phyloP scores from a whole-genome alignment of 768 basidiomycete genomes.

The Pholiota molesta region DNA sequence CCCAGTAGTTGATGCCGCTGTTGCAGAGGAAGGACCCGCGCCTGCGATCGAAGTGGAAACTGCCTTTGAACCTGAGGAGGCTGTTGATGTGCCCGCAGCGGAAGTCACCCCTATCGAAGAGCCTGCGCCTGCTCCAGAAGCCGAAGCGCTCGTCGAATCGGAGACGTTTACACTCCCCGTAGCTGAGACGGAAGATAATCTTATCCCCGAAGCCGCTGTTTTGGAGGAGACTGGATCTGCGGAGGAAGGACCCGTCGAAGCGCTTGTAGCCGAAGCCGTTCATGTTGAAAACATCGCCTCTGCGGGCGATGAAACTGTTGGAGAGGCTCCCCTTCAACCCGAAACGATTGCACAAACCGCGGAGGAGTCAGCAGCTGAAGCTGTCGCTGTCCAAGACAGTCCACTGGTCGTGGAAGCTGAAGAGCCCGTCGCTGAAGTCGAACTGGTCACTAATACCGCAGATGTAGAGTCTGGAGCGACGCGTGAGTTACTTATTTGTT shows the following conservation, averaged over 20 bases:
- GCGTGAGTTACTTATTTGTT: no score
- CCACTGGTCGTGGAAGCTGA: background rate
- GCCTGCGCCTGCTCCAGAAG: background rate
- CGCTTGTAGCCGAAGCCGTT: conserved; percentile 6
- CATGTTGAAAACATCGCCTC: background rate
- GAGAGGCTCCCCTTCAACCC: background rate
- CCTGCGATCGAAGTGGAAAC: no score
- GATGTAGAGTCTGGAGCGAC: background rate
- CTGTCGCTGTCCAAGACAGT: background rate
- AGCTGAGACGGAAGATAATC: background rate
- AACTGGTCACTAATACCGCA: background rate
- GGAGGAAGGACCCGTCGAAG: conserved; percentile 6
- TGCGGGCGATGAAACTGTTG: background rate
- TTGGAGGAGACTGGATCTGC: background rate
- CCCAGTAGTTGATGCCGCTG: background rate
- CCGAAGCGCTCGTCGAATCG: conserved; percentile 1
- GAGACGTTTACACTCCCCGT: conserved; percentile 2
- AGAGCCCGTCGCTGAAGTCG: background rate
- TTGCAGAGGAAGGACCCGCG: no score
- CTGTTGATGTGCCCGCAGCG: conserved; percentile 5
- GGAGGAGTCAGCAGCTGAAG: background rate
- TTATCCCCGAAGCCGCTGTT: no score
- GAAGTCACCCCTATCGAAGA: background rate
- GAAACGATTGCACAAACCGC: background rate
- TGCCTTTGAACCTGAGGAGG: background rate